Evolutionary conservation across 2,329 filamentous ascomycete genomes (phyloP).

Genomic region (Alternaria incomplexa): DNA sequence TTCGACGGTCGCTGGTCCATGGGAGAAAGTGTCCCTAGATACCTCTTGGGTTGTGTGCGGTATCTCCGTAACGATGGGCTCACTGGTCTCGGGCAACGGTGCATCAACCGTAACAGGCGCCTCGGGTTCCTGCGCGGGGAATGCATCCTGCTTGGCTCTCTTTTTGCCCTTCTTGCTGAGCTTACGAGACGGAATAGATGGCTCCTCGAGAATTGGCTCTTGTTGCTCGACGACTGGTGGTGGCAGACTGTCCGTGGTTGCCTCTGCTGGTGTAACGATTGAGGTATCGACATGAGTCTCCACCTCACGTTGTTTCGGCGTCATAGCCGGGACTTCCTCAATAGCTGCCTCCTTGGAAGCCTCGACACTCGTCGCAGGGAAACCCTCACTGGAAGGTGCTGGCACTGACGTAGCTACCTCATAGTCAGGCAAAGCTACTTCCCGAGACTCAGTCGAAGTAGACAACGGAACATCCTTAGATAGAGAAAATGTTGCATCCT

Average conservation of each 20-base stretch:
- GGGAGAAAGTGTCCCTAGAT: background rate
- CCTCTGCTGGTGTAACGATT: slow-evolving; percentile 2
- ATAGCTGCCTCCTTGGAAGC: background rate
- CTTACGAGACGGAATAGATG: slow-evolving; percentile 24
- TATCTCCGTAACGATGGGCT: background rate
- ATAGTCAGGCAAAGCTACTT: background rate
- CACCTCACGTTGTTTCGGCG: slow-evolving; percentile 28
- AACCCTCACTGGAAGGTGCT: background rate
- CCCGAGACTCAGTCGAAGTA: background rate
- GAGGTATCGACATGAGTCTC: slow-evolving; percentile 42
- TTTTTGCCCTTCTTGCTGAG: slow-evolving; percentile 53
- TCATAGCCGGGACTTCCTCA: slow-evolving; percentile 5
- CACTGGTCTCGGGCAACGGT: background rate
- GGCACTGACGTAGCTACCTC: background rate
- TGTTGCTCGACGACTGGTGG: background rate
- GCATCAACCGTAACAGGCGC: background rate
- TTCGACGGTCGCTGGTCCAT: background rate
- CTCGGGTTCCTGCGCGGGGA: background rate
- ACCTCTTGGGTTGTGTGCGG: background rate
- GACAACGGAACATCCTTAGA: background rate
- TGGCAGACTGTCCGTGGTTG: background rate
- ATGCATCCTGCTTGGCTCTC: slow-evolving; percentile 34
- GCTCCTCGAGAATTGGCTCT: background rate
- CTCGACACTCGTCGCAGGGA: background rate
- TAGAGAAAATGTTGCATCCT: background rate